phyloP scores from a whole-genome alignment of 768 basidiomycete species.

The Lactarius evosmus region DNA sequence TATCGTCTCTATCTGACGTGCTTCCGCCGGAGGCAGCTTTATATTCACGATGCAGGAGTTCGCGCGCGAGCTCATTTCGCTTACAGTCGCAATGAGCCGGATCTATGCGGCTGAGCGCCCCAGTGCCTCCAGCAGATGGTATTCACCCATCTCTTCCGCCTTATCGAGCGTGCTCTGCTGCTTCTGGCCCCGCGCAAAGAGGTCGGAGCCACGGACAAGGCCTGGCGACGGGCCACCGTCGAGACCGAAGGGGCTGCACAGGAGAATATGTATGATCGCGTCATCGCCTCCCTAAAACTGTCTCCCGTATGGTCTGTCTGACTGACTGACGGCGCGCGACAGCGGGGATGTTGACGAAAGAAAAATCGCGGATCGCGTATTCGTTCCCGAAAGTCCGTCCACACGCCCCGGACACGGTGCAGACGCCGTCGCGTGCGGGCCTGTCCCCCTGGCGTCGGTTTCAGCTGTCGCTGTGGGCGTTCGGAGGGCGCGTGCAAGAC shows the following conservation, averaged over 20 bases:
- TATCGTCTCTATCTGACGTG: constrained; percentile 11
- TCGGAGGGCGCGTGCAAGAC: constrained; percentile 62
- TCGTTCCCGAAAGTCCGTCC: constrained; percentile 79
- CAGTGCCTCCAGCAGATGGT: constrained; percentile 34
- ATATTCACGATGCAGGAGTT: constrained; percentile 97
- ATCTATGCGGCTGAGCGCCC: constrained; percentile 68
- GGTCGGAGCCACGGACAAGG: neutral
- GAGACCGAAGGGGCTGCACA: constrained; percentile 28
- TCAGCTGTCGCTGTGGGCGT: constrained; percentile 68
- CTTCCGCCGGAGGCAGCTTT: constrained; percentile 58
- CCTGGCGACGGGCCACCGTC: constrained; percentile 11
- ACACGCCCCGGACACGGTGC: constrained; percentile 82
- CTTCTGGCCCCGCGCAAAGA: constrained; percentile 11
- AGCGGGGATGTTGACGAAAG: constrained; percentile 50
- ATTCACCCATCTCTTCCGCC: constrained; percentile 24
- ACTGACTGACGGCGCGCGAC: constrained; percentile 9
- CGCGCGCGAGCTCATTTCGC: constrained; percentile 71
- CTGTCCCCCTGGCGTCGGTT: constrained; percentile 60
- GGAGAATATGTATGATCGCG: constrained; percentile 32
- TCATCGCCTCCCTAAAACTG: neutral
- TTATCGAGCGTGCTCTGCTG: constrained; percentile 40
- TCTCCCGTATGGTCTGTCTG: neutral
- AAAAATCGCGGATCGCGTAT: constrained; percentile 43
- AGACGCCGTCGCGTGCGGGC: constrained; percentile 63
- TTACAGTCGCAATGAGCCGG: constrained; percentile 80